Evolutionary conservation across 305 asterid genomes (phyloP).

Genomic region (Plantago coronopus): DNA sequence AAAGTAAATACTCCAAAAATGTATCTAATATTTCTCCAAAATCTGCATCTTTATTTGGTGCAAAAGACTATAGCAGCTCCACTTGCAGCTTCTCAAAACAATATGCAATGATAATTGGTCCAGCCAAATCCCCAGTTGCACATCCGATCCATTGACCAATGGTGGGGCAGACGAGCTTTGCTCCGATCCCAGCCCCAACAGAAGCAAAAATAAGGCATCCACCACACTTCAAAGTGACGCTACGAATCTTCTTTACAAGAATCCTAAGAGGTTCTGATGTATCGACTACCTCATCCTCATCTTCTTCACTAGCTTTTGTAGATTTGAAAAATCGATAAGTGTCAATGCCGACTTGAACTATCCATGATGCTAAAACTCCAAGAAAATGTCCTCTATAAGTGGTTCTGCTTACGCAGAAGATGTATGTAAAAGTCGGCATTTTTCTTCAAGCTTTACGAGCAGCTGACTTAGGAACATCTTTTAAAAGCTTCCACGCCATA

Average conservation of each 20-base stretch:
- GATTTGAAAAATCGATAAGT: slow-evolving; percentile 45
- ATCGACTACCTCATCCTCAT: slow-evolving; percentile 24
- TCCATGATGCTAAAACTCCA: slow-evolving; percentile 85
- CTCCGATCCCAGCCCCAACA: slow-evolving; percentile 85
- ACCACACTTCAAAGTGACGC: slow-evolving; percentile 54
- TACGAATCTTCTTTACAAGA: slow-evolving; percentile 55
- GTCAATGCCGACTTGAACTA: slow-evolving; percentile 80
- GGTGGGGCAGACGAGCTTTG: slow-evolving; percentile 54
- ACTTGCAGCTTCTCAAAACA: slow-evolving; percentile 43
- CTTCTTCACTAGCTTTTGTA: slow-evolving; percentile 35
- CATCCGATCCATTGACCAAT: slow-evolving; percentile 96
- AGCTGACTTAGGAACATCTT: slow-evolving; percentile 86
- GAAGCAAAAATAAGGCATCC: slow-evolving; percentile 75
- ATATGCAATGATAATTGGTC: slow-evolving; percentile 56
- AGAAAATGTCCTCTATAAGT: slow-evolving; percentile 86
- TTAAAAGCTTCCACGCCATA: slow-evolving; percentile 92
- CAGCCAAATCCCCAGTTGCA: slow-evolving; percentile 71
- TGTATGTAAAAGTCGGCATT: slow-evolving; percentile 49
- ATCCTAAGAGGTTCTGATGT: slow-evolving; percentile 29
- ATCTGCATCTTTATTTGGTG: background rate
- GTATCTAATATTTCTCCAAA: background rate
- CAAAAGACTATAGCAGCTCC: slow-evolving; percentile 23
- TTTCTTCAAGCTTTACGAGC: slow-evolving; percentile 74
- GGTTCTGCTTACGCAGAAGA: slow-evolving; percentile 59
- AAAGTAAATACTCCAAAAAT: too few species aligned